A percentile compares a stretch with the other conserved stretches of the same genome.
Evolutionary conservation across 768 basidiomycete genomes (phyloP).

Genomic region (Hygrophorus pudorinus): DNA sequence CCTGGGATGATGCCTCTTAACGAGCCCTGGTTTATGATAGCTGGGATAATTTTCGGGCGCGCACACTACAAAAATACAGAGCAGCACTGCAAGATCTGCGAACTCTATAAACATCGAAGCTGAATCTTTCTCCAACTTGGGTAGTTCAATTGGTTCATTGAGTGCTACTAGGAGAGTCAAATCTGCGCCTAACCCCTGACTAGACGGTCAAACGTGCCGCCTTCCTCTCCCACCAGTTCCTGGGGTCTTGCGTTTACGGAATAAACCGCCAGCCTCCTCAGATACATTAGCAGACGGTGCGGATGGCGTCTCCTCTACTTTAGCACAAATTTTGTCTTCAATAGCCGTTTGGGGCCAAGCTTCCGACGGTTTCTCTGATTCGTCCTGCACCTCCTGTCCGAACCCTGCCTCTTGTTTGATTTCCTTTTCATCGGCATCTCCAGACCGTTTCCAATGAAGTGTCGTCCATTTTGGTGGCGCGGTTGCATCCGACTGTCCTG

Average conservation of each 20-base stretch:
- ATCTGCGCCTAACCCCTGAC: no score
- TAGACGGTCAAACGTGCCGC: constrained; percentile 2
- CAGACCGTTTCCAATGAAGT: constrained; percentile 23
- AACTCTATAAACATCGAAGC: no score
- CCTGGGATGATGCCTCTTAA: no score
- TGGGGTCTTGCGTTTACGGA: constrained; percentile 4
- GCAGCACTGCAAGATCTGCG: no score
- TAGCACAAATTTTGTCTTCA: neutral
- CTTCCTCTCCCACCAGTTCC: neutral
- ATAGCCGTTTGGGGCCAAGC: neutral
- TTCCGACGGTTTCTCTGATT: neutral
- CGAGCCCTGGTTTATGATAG: no score
- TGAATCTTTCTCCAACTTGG: no score
- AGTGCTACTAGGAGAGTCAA: no score
- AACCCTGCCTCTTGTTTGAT: constrained; percentile 8
- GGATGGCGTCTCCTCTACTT: neutral
- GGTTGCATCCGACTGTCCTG: constrained; percentile 4
- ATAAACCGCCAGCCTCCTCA: neutral
- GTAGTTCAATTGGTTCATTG: no score
- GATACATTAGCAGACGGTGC: neutral
- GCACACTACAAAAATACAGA: no score
- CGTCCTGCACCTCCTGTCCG: neutral
- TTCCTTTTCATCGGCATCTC: constrained; percentile 9
- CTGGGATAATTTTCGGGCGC: no score
- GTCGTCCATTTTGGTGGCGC: constrained; percentile 25